Evolutionary conservation across 75 land plant genomes (phyloP), one percentile per base, ranked within the genome.

Genomic region (Picea sitchensis): DNA sequence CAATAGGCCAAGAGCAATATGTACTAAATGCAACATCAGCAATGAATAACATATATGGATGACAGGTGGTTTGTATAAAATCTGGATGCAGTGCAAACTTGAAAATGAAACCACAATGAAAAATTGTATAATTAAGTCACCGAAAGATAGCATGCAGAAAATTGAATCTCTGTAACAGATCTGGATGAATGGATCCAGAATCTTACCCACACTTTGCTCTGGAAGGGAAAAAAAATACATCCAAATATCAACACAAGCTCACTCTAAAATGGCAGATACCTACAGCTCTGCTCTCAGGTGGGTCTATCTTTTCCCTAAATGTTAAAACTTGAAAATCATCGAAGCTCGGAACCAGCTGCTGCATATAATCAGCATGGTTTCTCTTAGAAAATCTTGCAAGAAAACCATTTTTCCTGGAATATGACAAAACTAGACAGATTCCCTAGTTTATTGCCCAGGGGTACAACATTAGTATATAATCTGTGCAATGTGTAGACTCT

Each of bases 361-460:
- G 44, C 74, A 71, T 71, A 4, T 41, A 18, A n/a, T 38, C 9
- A 41, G 73, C 73, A 71, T 36, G 5, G 6, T 11, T 44, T 41
- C 18, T 20, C 41, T 71, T 17, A 8, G 20, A 41, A 71, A 71
- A 71, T 41, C 51, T n/a, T 41, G 51, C 23, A 71, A 71, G 23
- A 41, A 44, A 71, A 69, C 73, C 17, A 41, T 20, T 20, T 71
- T 71, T 47, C 61, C 61, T 60, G 61, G 61, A 60, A 60, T 64
- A 8, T 12, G 3, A 26, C 30, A 1, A 6, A 2, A 31, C 36
- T 67, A 32, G 14, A 9, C 23, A 71, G 13, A 71, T 5, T 20
- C 20, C 4, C 73, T 51, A 51, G 54, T 7, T 51, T 51, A 51
- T 9, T 51, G 54, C 11, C 9, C 54, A 51, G 11, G 41, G 47